Evolutionary conservation across 2,329 filamentous ascomycete genomes (phyloP).

Genomic region (Nemania sp.): DNA sequence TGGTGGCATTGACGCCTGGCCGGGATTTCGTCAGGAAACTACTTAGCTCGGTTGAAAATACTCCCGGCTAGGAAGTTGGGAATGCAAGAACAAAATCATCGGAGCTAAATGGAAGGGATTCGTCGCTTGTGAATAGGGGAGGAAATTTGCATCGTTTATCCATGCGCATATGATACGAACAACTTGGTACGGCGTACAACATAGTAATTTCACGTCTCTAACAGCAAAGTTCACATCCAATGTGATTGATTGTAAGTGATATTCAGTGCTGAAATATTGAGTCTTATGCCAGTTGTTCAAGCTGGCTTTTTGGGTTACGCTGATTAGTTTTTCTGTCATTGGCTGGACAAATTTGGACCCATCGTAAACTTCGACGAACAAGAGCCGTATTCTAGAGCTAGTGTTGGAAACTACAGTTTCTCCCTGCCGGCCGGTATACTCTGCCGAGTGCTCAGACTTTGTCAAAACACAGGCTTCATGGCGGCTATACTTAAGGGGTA

Average conservation of each 20-base stretch:
- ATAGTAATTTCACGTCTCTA: not conserved
- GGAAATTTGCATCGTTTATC: constrained; percentile 1
- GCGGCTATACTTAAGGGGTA: not conserved
- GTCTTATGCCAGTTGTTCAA: constrained; percentile 8
- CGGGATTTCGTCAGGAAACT: not conserved
- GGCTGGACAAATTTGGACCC: not conserved
- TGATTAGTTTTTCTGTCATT: constrained; percentile 6
- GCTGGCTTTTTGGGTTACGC: constrained; percentile 1
- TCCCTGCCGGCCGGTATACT: too few relatives aligned
- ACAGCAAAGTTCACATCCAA: not conserved
- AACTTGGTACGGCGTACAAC: constrained; percentile 2
- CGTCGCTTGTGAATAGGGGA: not conserved
- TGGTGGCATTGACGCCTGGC: not conserved
- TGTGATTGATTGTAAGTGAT: not conserved
- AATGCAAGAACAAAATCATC: not conserved
- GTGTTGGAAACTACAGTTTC: too few relatives aligned
- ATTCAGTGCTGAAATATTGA: constrained; percentile 9
- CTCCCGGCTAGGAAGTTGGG: constrained; percentile 1
- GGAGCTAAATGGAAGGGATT: constrained; percentile 2
- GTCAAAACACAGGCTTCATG: not conserved
- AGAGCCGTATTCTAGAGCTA: too few relatives aligned
- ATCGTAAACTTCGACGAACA: not conserved
- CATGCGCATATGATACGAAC: constrained; percentile 6
- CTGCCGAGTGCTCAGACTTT: not conserved
- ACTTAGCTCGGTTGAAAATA: not conserved